Evolutionary conservation across 2,329 filamentous ascomycete genomes (phyloP), one percentile per base, ranked within the genome.

Genomic region (Fulvia fulva): DNA sequence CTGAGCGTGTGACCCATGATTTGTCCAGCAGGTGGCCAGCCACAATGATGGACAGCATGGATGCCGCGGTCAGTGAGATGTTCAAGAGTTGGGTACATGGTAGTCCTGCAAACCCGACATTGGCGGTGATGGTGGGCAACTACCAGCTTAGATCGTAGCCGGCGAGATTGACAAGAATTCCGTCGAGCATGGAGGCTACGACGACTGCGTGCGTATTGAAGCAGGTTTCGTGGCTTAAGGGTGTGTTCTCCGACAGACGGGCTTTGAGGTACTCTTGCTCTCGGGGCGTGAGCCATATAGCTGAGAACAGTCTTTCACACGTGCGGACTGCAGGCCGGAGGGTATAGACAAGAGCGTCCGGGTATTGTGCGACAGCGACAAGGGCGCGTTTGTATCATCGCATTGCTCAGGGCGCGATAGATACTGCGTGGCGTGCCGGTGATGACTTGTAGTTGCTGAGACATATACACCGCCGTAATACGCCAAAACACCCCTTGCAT

Each of bases 91-190:
- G 53, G 68, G 57, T 72, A 64, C n/a, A 68, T 66, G 47, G 78
- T 72, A 86, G 83, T 14, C 79, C 76, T 56, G 74, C 78, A 70
- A 87, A 88, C 16, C 83, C 81, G 5, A 90, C 80, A 5, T 86
- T 87, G 57, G 80, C 76, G 34, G 89, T 86, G 19, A 67, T 62
- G 0, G 87, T 87, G 0, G 73, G 75, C 8, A 77, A 63, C 63
- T 75, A 77, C 6, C 76, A 65, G 2, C 73, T 70, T 50, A 76
- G 71, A 21, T 71, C 74, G 61, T 77, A 76, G 12, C 85, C 82
- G 1, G 81, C 83, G 63, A 85, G 80, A 70, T 85, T 84, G 74
- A 83, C 81, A 63, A 80, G 12, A 69, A 85, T 82, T 74, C 84
- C 84, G 8, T 81, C 81, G 4, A 80, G 66, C 68, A 73, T 74